These are phyloP conservation scores for Umbelopsis sp. DNA, from an alignment of 192 early-diverging fungal species.

Conservation along the genomic window DNA sequence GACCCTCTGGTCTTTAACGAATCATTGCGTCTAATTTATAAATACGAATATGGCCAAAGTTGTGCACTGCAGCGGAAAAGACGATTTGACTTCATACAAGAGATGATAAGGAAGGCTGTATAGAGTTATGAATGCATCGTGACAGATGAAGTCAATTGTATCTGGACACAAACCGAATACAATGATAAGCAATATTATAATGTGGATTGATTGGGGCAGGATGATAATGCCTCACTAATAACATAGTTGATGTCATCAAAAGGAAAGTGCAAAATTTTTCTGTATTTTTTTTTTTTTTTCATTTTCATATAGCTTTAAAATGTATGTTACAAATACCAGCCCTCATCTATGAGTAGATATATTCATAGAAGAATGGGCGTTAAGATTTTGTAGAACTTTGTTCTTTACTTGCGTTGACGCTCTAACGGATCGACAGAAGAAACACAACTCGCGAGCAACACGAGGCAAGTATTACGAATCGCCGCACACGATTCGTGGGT, in stretches of 20 bases:
- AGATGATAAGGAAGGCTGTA: too few species aligned
- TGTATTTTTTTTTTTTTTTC: conserved; percentile 2
- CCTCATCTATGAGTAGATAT: not conserved
- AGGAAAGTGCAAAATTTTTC: not conserved
- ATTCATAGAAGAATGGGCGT: conserved; percentile 5
- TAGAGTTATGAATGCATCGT: too few species aligned
- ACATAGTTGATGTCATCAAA: not conserved
- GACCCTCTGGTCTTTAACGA: too few species aligned
- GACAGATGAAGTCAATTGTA: too few species aligned
- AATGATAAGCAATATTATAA: too few species aligned
- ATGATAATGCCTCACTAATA: too few species aligned
- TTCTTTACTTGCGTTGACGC: conserved; percentile 21
- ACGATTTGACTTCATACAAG: too few species aligned
- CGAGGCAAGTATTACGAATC: conserved; percentile 21
- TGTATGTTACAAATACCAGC: conserved; percentile 21
- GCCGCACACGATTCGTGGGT: conserved; percentile 22
- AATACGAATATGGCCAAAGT: too few species aligned
- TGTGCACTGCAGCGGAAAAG: too few species aligned
- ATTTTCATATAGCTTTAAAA: not conserved
- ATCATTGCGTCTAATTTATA: too few species aligned
- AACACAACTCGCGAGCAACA: conserved; percentile 18
- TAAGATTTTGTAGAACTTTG: conserved; percentile 19
- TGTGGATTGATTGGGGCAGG: too few species aligned
- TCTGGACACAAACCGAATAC: too few species aligned
- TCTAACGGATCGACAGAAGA: conserved; percentile 21